These are phyloP conservation scores for Pyrrhoderma lamaoense DNA, from an alignment of 1,284 basidiomycete genomes.

Conservation along the genomic window DNA sequence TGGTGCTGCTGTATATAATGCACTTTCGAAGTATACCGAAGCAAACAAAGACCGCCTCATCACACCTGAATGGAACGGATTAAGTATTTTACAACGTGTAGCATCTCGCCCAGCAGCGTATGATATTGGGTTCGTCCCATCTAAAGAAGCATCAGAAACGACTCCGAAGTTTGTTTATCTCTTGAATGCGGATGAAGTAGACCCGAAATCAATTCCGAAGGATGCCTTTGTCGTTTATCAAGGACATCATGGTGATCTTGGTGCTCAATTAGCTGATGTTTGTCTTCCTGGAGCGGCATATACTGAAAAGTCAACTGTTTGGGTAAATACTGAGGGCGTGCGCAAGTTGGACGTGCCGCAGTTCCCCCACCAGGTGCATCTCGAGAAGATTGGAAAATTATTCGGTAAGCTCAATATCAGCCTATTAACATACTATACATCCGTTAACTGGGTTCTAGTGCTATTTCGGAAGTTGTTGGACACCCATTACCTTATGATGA, in stretches of 20 bases:
- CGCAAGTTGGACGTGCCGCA: conserved; percentile 87
- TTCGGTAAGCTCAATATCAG: conserved; percentile 51
- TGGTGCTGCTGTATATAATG: conserved; percentile 74
- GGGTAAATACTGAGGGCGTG: conserved; percentile 98
- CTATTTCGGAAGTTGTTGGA: conserved; percentile 85
- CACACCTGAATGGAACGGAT: conserved; percentile 93
- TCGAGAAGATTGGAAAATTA: conserved; percentile 98
- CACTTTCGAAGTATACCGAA: conserved; percentile 77
- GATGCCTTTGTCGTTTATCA: conserved; percentile 99
- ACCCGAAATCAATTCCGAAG: conserved; percentile 85
- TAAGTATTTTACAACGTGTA: conserved; percentile 83
- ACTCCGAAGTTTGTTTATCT: conserved; percentile 97
- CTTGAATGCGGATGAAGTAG: conserved; percentile 92
- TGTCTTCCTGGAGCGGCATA: conserved; percentile 91
- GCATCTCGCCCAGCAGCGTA: conserved; percentile 95
- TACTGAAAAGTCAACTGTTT: conserved; percentile 92
- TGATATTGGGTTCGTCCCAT: conserved; percentile 89
- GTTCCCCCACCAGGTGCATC: conserved; percentile 94
- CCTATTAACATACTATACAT: neutral
- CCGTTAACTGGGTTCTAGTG: conserved; percentile 39
- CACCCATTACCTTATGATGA: conserved; percentile 87
- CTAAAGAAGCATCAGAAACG: conserved; percentile 65
- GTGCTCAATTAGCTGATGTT: conserved; percentile 95
- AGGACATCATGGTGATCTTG: conserved; percentile 96
- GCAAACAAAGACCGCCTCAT: conserved; percentile 70